phyloP scores from a whole-genome alignment of 139 green algal genomes.

The Gonium pectorale region DNA sequence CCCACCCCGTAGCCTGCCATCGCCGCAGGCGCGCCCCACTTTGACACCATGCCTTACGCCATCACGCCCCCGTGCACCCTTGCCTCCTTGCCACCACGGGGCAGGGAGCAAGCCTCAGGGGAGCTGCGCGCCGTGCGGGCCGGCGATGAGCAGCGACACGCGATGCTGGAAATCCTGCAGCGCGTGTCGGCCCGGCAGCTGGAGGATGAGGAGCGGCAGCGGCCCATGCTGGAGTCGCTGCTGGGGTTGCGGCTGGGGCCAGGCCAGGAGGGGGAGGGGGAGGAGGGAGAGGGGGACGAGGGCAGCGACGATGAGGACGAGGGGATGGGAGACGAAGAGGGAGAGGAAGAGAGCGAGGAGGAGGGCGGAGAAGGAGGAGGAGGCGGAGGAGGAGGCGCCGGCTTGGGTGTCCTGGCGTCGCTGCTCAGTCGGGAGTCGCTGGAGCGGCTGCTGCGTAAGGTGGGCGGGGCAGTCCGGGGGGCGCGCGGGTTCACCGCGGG shows the following conservation, averaged over 20 bases:
- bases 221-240: background rate
- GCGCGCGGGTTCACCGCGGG: too few relatives aligned
- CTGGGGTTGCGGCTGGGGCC: background rate
- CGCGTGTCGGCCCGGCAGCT: conserved; percentile 58
- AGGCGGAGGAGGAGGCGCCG: background rate
- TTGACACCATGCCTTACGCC: too few relatives aligned
- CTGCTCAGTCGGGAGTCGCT: conserved; percentile 57
- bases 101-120: conserved; percentile 66
- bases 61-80: too few relatives aligned
- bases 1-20: too few relatives aligned
- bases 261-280: conserved; percentile 24
- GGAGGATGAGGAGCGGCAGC: conserved; percentile 42
- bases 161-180: conserved; percentile 74
- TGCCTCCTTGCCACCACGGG: background rate
- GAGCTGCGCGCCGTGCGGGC: conserved; percentile 60
- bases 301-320: conserved; percentile 2
- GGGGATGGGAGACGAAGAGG: background rate
- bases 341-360: background rate
- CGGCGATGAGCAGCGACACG: conserved; percentile 50
- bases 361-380: background rate
- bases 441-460: conserved; percentile 52
- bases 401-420: background rate
- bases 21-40: too few relatives aligned
- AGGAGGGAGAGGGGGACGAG: background rate
- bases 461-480: background rate